phyloP scores from a whole-genome alignment of 2,329 filamentous ascomycete genomes.

The Lojkania enalia region DNA sequence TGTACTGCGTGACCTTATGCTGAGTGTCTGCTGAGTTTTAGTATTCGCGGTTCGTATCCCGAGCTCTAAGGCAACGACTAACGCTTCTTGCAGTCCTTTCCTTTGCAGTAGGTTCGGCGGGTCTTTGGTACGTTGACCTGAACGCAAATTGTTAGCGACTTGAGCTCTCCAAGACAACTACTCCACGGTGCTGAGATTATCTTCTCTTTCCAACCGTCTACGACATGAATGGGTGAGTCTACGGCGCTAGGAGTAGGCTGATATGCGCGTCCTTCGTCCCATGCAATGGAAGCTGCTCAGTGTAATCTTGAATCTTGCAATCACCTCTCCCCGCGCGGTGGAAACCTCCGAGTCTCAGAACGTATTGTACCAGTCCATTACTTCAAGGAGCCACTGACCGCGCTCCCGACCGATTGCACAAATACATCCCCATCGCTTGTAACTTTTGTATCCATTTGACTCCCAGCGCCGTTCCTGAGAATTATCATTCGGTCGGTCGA shows the following conservation, averaged over 20 bases:
- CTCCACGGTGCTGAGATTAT: background rate
- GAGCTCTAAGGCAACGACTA: slow-evolving; percentile 20
- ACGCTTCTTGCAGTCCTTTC: slow-evolving; percentile 78
- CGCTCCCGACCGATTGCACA: too few relatives aligned
- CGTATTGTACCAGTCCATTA: too few relatives aligned
- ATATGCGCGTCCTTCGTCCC: too few relatives aligned
- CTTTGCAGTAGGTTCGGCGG: slow-evolving; percentile 96
- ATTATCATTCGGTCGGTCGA: background rate
- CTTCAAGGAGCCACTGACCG: too few relatives aligned
- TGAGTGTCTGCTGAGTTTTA: slow-evolving; percentile 58
- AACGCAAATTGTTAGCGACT: slow-evolving; percentile 22
- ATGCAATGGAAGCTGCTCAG: too few relatives aligned
- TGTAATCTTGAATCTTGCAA: too few relatives aligned
- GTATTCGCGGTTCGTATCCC: slow-evolving; percentile 18
- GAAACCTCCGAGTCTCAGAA: too few relatives aligned
- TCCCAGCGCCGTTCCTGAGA: too few relatives aligned
- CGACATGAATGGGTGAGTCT: slow-evolving; percentile 22
- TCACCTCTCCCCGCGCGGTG: too few relatives aligned
- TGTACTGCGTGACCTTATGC: slow-evolving; percentile 96
- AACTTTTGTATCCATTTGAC: too few relatives aligned
- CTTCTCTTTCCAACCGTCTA: slow-evolving; percentile 1
- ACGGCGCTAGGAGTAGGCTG: too few relatives aligned
- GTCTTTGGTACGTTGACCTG: slow-evolving; percentile 99
- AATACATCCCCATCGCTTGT: too few relatives aligned
- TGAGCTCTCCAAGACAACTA: background rate